Evolutionary conservation across 148 eudicot genomes (phyloP).

Genomic region (Spergularia bocconei): DNA sequence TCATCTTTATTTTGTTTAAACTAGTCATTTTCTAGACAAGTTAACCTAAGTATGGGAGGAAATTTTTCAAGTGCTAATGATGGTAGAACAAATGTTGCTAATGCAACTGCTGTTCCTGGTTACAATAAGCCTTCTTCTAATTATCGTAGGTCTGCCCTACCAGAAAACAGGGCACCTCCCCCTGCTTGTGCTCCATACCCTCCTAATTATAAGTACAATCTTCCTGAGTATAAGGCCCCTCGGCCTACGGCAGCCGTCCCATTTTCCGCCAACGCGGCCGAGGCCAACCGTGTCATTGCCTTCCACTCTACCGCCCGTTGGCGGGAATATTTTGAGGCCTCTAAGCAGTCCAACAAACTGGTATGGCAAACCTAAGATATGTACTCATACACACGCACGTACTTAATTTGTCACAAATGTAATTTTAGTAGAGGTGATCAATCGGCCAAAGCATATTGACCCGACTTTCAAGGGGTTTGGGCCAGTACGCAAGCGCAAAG

Average conservation of each 20-base stretch:
- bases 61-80: conserved; percentile 14
- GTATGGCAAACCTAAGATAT: conserved; percentile 19
- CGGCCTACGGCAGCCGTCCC: not conserved
- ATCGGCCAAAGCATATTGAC: too few species aligned
- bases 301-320: conserved; percentile 50
- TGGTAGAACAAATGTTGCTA: not conserved
- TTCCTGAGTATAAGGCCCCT: not conserved
- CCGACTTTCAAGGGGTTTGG: too few species aligned
- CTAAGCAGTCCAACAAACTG: conserved; percentile 55
- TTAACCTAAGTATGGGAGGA: conserved; percentile 11
- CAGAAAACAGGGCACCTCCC: conserved; percentile 6
- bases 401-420: too few species aligned
- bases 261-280: not conserved
- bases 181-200: conserved; percentile 16
- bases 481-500: too few species aligned
- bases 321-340: conserved; percentile 50
- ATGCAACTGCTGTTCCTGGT: conserved; percentile 4
- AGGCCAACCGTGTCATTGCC: conserved; percentile 6
- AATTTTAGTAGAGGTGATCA: too few species aligned
- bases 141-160: not conserved
- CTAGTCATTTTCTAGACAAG: not conserved
- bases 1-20: not conserved
- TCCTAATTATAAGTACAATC: not conserved
- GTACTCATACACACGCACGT: too few species aligned
- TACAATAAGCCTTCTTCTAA: not conserved